Evolutionary conservation across 805 yeast genomes (phyloP).

Genomic region (Debaryomyces prosopidis): DNA sequence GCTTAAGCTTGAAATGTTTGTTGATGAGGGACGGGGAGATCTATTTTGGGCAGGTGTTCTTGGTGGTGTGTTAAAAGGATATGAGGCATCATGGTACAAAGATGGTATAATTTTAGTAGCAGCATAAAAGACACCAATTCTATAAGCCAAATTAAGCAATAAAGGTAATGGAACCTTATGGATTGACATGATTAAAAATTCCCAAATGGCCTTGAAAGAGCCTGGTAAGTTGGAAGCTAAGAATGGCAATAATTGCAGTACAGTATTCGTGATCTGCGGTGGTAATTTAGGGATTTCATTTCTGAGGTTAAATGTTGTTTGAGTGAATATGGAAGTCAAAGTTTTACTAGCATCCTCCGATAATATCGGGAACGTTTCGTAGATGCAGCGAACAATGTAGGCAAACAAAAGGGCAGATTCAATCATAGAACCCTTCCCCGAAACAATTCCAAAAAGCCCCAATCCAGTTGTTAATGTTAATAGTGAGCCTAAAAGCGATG

Average conservation of each 20-base stretch:
- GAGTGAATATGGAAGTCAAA: slow-evolving; percentile 31
- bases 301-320: slow-evolving; percentile 32
- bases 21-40: slow-evolving; percentile 32
- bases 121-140: slow-evolving; percentile 84
- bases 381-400: slow-evolving; percentile 88
- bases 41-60: slow-evolving; percentile 38
- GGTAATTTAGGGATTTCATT: slow-evolving; percentile 39
- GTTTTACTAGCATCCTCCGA: slow-evolving; percentile 49
- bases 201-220: slow-evolving; percentile 56
- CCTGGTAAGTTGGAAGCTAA: slow-evolving; percentile 54
- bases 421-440: slow-evolving; percentile 84
- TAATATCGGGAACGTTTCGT: slow-evolving; percentile 88
- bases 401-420: slow-evolving; percentile 86
- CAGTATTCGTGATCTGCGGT: slow-evolving; percentile 32
- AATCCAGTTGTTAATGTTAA: slow-evolving; percentile 73
- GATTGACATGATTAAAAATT: slow-evolving; percentile 50
- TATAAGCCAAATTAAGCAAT: slow-evolving; percentile 75
- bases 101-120: slow-evolving; percentile 94
- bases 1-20: slow-evolving; percentile 20
- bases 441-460: slow-evolving; percentile 80
- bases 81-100: slow-evolving; percentile 45
- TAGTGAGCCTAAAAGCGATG: slow-evolving; percentile 84
- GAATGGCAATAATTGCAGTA: slow-evolving; percentile 40
- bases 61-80: slow-evolving; percentile 36
- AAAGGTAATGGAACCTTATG: slow-evolving; percentile 78